phyloP scores from a whole-genome alignment of 202 grass and related monocot genomes.

The Hordeum pubiflorum region DNA sequence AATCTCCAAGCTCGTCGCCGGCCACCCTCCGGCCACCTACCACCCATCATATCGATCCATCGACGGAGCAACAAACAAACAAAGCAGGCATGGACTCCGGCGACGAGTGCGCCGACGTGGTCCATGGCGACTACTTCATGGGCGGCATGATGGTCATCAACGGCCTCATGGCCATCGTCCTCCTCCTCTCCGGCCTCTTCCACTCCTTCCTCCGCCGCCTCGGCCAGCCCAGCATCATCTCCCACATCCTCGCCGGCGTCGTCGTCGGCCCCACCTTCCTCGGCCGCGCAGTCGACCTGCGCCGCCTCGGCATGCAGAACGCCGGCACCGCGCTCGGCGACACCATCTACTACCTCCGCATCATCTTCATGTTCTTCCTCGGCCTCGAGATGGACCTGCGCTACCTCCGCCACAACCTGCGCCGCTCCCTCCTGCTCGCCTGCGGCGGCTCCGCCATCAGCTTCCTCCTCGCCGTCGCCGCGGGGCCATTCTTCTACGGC shows the following conservation, averaged over 20 bases:
- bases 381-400: conserved; percentile 68
- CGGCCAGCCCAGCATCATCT: conserved; percentile 61
- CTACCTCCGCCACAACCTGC: conserved; percentile 51
- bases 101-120: conserved; percentile 6
- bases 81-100: neutral
- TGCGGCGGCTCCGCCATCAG: conserved; percentile 24
- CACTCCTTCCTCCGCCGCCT: conserved; percentile 49
- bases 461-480: conserved; percentile 1
- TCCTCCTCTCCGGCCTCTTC: conserved; percentile 42
- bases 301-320: conserved; percentile 10
- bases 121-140: conserved; percentile 12
- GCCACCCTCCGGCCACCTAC: neutral
- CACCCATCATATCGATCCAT: neutral
- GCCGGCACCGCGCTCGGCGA: conserved; percentile 7
- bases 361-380: conserved; percentile 69
- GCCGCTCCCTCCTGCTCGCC: conserved; percentile 33
- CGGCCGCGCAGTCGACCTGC: conserved; percentile 22
- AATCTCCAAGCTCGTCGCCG: neutral
- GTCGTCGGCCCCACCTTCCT: conserved; percentile 38
- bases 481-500: conserved; percentile 24
- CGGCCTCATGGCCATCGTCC: conserved; percentile 44
- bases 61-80: no score
- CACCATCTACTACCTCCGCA: conserved; percentile 26
- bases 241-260: conserved; percentile 55
- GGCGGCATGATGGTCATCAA: conserved; percentile 33